phyloP scores from a whole-genome alignment of 495 filamentous ascomycete genomes.

The Aspergillus taichungensis region DNA sequence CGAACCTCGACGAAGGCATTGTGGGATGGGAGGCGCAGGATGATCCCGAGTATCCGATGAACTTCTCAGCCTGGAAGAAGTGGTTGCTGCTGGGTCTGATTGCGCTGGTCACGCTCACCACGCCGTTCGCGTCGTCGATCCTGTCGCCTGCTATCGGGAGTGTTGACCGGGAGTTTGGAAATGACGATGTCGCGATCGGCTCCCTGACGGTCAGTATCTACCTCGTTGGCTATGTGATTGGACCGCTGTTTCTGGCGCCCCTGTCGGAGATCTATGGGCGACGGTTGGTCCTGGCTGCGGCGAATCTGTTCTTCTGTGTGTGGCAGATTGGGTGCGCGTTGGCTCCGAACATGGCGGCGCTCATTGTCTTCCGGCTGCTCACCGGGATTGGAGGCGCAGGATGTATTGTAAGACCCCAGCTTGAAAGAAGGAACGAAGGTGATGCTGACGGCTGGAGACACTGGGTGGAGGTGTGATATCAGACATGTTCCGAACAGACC shows the following conservation, averaged over 20 bases:
- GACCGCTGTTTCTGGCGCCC: conserved; percentile 47
- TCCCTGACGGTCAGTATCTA: conserved; percentile 20
- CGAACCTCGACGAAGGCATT: neutral
- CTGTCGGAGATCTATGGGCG: conserved; percentile 46
- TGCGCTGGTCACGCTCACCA: conserved; percentile 4
- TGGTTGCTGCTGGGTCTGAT: conserved; percentile 6
- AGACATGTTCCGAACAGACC: conserved; percentile 32
- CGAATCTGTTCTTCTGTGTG: conserved; percentile 42
- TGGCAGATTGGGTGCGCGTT: conserved; percentile 49
- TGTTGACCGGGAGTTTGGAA: neutral
- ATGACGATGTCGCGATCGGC: neutral
- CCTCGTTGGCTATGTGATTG: conserved; percentile 34
- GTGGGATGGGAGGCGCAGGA: conserved; percentile 9
- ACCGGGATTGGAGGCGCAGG: conserved; percentile 35
- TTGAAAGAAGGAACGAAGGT: too few species aligned
- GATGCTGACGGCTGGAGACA: conserved; percentile 21
- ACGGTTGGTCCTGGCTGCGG: conserved; percentile 36
- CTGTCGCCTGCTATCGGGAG: conserved; percentile 4
- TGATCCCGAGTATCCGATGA: conserved; percentile 8
- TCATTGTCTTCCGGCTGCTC: conserved; percentile 38
- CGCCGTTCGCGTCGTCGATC: conserved; percentile 8
- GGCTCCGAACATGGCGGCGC: conserved; percentile 31
- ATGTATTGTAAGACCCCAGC: too few species aligned
- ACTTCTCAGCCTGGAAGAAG: conserved; percentile 5
- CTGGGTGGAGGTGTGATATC: conserved; percentile 43